Base-by-base conservation (phyloP, 495 filamentous ascomycete species). In the Neurospora sublineolata region DNA sequence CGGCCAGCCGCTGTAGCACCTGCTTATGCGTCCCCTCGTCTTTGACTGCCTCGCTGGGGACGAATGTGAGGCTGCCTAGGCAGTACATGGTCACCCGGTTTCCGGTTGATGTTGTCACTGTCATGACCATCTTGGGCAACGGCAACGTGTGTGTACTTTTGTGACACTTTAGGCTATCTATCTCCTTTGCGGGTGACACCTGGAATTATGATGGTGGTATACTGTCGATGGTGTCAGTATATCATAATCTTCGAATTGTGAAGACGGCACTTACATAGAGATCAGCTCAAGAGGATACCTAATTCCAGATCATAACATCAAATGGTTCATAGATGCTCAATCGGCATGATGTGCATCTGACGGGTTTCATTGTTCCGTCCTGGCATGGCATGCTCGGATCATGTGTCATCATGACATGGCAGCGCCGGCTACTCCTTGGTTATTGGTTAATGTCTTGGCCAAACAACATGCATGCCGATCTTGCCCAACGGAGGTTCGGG, bases 1-100 rank as follows among this genome's bases (percentile, higher is more conserved):
- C 75, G 11, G 80, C 74, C 23, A 84, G 73, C 2, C 73, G 70
- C 12, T 74, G 73, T 16, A 79, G 71, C 23, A 74, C 81, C 30
- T 46, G 20, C 23, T 70, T 40, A 33, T 75, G 71, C 3, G 52
- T 73, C 1, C 60, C 72, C 14, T 14, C 30, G 68, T 77, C 73
- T 37, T 37, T 16, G 46, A 75, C 68, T 7, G 73, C 73, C 8
- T 12, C 27, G 16, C n/a, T 67, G 1, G 73, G 75, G 12, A 69
- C 42, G 69, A 77, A 77, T 1, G 41, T 39, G 11, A 70, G 68
- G 37, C 70, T 75, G 40, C 72, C 72, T 4, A 70, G 70, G 44
- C 73, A 75, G 44, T 71, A 60, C 52, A 60, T 64, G 52, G 52
- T 64, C 52, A 64, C 52, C 27, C 30, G 23, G 6, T 8, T 64